These are phyloP conservation scores for Monosporascus sp. DNA, from an alignment of 2,329 filamentous ascomycete species.

Conservation along the genomic window DNA sequence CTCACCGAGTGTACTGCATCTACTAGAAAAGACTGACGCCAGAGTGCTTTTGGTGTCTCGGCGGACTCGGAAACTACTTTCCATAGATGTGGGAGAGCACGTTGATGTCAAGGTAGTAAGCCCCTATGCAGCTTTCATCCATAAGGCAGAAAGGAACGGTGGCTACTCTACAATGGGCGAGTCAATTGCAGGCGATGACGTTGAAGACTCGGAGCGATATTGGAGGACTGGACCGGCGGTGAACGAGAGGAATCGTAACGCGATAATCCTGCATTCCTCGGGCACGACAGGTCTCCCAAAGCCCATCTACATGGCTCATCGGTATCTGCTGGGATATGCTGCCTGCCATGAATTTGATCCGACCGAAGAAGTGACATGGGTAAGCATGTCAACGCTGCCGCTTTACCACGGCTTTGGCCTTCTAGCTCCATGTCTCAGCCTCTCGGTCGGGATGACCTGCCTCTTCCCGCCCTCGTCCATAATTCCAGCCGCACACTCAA, in stretches of 20 bases:
- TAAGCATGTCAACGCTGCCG: constrained; percentile 28
- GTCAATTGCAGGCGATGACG: neutral
- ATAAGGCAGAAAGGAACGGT: neutral
- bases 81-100: neutral
- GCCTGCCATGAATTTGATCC: constrained; percentile 21
- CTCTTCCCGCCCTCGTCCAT: constrained; percentile 21
- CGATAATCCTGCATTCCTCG: constrained; percentile 27
- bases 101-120: neutral
- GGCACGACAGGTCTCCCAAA: constrained; percentile 31
- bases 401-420: constrained; percentile 30
- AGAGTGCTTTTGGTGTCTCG: constrained; percentile 8
- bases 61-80: constrained; percentile 5
- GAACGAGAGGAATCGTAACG: constrained; percentile 16
- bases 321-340: constrained; percentile 22
- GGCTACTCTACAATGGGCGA: neutral
- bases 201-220: neutral
- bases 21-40: constrained; percentile 9
- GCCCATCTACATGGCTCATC: constrained; percentile 26
- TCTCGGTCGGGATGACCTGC: constrained; percentile 23
- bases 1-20: constrained; percentile 9
- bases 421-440: constrained; percentile 24
- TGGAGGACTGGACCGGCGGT: constrained; percentile 3
- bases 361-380: constrained; percentile 12
- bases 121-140: neutral
- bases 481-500: constrained; percentile 19